These are phyloP conservation scores for Quercus tomentella DNA, from an alignment of 331 rosid species.

Conservation along the genomic window DNA sequence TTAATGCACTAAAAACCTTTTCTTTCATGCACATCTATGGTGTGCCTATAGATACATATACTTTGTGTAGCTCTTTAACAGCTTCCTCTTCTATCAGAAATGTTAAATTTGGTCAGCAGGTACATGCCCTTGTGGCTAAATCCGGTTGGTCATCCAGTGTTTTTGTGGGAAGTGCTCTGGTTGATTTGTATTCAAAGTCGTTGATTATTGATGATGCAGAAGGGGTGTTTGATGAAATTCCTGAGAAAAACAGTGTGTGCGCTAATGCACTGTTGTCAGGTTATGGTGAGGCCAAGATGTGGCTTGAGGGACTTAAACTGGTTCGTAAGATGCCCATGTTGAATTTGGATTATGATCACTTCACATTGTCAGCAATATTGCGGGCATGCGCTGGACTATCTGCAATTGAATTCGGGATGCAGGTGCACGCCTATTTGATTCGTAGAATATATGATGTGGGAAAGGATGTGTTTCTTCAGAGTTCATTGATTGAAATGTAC, in stretches of 20 bases:
- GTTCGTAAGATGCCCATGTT: conserved; percentile 50
- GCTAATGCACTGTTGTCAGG: conserved; percentile 68
- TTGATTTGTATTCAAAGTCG: conserved; percentile 45
- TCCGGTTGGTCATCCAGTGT: conserved; percentile 69
- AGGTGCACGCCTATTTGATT: conserved; percentile 52
- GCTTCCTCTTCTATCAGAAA: conserved; percentile 44
- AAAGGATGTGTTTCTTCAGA: conserved; percentile 56
- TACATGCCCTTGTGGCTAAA: conserved; percentile 50
- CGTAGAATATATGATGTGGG: conserved; percentile 32
- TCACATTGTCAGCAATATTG: conserved; percentile 62
- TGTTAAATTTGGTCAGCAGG: conserved; percentile 38
- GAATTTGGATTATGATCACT: conserved; percentile 56
- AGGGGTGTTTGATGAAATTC: conserved; percentile 70
- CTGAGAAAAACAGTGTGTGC: conserved; percentile 55
- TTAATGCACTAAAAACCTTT: conserved; percentile 41
- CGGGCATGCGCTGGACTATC: conserved; percentile 63
- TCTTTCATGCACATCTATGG: conserved; percentile 60
- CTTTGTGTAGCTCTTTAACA: conserved; percentile 58
- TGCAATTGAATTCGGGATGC: conserved; percentile 58
- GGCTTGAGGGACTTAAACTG: conserved; percentile 51
- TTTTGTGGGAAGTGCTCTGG: conserved; percentile 68
- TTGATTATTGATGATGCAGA: conserved; percentile 43
- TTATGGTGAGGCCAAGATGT: conserved; percentile 54
- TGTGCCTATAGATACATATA: conserved; percentile 55
- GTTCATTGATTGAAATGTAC: conserved; percentile 71